A percentile compares a stretch with the other conserved stretches of the same genome.
These are phyloP conservation scores for Astrephomene gubernaculifera DNA, from an alignment of 139 green algal species.

Conservation along the genomic window DNA sequence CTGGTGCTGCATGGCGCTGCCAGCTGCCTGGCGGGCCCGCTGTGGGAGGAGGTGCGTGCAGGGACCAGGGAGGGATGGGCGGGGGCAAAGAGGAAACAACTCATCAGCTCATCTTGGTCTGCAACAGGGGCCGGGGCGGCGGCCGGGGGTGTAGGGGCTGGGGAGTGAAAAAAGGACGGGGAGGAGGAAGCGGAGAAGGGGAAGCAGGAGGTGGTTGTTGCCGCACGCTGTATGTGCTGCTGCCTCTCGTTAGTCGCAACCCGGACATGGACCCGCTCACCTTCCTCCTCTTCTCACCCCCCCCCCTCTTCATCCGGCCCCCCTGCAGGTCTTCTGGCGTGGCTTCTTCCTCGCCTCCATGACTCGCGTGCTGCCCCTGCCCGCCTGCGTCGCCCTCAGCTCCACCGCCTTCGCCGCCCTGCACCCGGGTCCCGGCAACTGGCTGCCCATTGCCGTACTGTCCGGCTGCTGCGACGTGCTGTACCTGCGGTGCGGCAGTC, in stretches of 20 bases:
- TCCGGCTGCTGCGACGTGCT: conserved; percentile 46
- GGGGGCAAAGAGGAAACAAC: not conserved
- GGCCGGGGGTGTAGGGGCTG: too few relatives aligned
- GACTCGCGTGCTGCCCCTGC: conserved; percentile 57
- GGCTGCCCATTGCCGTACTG: conserved; percentile 52
- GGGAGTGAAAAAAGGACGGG: too few relatives aligned
- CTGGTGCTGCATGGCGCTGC: conserved; percentile 38
- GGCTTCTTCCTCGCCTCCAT: conserved; percentile 68
- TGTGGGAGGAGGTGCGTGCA: conserved; percentile 61
- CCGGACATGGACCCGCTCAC: too few relatives aligned
- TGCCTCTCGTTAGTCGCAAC: too few relatives aligned
- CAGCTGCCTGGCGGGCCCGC: conserved; percentile 42
- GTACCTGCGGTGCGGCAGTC: conserved; percentile 57
- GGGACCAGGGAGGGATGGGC: not conserved
- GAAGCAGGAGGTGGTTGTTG: too few relatives aligned
- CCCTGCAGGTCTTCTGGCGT: conserved; percentile 63
- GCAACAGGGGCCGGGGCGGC: too few relatives aligned
- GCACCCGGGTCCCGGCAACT: conserved; percentile 53
- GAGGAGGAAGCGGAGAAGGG: not conserved
- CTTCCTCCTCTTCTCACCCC: not conserved
- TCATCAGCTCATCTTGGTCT: too few relatives aligned
- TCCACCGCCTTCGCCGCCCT: conserved; percentile 56
- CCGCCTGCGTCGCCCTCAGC: conserved; percentile 52
- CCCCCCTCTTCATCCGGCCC: not conserved
- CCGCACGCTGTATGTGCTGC: too few relatives aligned